phyloP scores from a whole-genome alignment of 768 basidiomycete genomes.

The Termitomyces sp. region DNA sequence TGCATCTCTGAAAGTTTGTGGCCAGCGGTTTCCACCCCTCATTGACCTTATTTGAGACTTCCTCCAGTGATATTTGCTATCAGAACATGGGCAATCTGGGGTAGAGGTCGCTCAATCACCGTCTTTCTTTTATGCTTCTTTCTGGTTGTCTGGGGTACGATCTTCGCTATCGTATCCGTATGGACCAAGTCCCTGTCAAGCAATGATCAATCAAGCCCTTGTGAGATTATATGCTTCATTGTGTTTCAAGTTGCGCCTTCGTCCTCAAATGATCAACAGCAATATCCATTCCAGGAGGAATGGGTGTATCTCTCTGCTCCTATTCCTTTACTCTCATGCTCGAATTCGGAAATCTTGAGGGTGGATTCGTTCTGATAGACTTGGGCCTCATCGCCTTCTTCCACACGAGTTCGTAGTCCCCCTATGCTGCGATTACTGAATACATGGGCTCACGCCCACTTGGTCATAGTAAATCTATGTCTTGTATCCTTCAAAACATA shows the following conservation, averaged over 20 bases:
- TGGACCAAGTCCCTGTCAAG: not conserved
- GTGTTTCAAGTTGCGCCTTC: not conserved
- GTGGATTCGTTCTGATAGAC: too few species aligned
- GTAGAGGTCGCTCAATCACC: not conserved
- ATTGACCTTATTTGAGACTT: not conserved
- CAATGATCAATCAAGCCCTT: not conserved
- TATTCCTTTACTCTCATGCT: too few species aligned
- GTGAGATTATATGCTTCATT: not conserved
- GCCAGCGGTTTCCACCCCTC: not conserved
- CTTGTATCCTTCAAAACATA: not conserved
- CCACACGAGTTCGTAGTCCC: too few species aligned
- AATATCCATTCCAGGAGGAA: too few species aligned
- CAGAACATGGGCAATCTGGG: constrained; percentile 5
- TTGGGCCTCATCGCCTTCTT: too few species aligned
- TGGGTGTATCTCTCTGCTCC: too few species aligned
- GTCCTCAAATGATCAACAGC: too few species aligned
- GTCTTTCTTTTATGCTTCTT: constrained; percentile 1
- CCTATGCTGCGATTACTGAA: too few species aligned
- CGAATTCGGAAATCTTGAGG: too few species aligned
- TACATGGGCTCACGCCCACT: too few species aligned
- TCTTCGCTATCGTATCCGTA: not conserved
- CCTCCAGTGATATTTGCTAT: constrained; percentile 1
- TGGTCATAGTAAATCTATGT: not conserved
- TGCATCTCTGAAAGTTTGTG: constrained; percentile 1
- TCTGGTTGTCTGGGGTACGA: not conserved